A percentile compares a stretch with the other conserved stretches of the same genome.
Conservation (phyloP, 495 filamentous ascomycete genomes). For the Hypoxylon rickii region DNA sequence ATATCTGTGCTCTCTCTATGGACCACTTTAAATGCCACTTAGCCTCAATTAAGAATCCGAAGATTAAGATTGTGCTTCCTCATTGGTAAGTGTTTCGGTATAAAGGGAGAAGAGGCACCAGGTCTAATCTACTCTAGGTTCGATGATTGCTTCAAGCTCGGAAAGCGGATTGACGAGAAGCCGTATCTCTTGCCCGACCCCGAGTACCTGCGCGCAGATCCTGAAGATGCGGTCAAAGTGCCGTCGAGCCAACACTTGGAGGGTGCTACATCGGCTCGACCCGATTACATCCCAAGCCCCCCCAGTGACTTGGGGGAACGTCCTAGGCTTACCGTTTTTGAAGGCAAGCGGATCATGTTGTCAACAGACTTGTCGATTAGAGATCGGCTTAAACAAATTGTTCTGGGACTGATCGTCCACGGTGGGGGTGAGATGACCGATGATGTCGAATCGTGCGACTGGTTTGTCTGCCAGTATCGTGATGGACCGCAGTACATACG, state of each 20-base stretch:
- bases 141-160: conserved; percentile 92
- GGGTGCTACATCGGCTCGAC: conserved; percentile 73
- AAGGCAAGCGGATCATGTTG: conserved; percentile 67
- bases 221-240: conserved; percentile 59
- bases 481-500: conserved; percentile 77
- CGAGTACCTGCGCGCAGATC: conserved; percentile 65
- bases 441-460: conserved; percentile 71
- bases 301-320: conserved; percentile 39
- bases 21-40: conserved; percentile 72
- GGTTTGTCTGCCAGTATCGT: conserved; percentile 84
- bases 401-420: conserved; percentile 68
- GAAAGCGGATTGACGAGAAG: conserved; percentile 80
- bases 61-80: conserved; percentile 84
- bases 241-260: conserved; percentile 64
- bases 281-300: conserved; percentile 54
- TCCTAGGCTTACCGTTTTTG: conserved; percentile 63
- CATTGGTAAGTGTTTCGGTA: conserved; percentile 70
- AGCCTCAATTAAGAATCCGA: conserved; percentile 64
- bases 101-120: background rate
- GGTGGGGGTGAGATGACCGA: conserved; percentile 71
- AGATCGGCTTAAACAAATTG: conserved; percentile 63
- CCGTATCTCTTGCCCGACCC: conserved; percentile 90
- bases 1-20: conserved; percentile 82
- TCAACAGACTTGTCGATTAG: conserved; percentile 73
- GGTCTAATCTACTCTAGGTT: conserved; percentile 65